A percentile compares a stretch with the other conserved stretches of the same genome.
These are phyloP conservation scores for Diaporthe citrichinensis DNA, from an alignment of 2,329 filamentous ascomycete genomes.

Conservation along the genomic window DNA sequence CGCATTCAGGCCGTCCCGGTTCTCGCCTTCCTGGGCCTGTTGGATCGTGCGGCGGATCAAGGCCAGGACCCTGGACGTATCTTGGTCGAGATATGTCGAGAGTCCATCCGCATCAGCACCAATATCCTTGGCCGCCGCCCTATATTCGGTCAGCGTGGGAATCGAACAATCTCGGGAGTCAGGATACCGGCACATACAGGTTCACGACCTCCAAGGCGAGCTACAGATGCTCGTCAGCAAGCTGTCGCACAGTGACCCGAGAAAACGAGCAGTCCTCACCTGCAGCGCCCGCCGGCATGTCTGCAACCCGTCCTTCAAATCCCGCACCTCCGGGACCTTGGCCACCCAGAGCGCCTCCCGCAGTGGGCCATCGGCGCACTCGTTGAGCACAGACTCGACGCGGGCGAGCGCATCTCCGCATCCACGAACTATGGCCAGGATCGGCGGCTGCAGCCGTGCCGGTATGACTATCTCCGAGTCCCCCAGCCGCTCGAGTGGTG, in stretches of 20 bases:
- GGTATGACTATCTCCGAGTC: slow-evolving; percentile 38
- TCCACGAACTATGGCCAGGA: slow-evolving; percentile 31
- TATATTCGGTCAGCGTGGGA: slow-evolving; percentile 1
- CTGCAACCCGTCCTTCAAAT: slow-evolving; percentile 30
- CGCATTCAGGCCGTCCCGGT: slow-evolving; percentile 8
- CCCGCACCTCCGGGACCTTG: slow-evolving; percentile 19
- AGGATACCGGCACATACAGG: slow-evolving; percentile 10
- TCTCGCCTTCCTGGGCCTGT: slow-evolving; percentile 30
- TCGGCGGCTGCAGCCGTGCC: slow-evolving; percentile 25
- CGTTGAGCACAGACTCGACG: slow-evolving; percentile 31
- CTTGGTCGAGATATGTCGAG: slow-evolving; percentile 35
- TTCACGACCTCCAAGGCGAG: slow-evolving; percentile 38
- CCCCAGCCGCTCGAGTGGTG: slow-evolving; percentile 33
- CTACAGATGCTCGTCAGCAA: neutral
- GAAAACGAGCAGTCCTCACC: neutral
- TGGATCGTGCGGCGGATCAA: slow-evolving; percentile 36
- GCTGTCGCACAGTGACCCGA: neutral
- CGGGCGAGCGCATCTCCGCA: slow-evolving; percentile 39
- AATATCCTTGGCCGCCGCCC: slow-evolving; percentile 32
- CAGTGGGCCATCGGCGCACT: slow-evolving; percentile 18
- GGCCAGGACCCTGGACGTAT: slow-evolving; percentile 33
- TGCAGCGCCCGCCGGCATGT: slow-evolving; percentile 39
- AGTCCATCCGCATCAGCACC: slow-evolving; percentile 21
- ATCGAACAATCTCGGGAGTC: neutral
- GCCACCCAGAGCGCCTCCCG: slow-evolving; percentile 27